Percentiles rank a stretch among this genome's conserved stretches.
Evolutionary conservation across 495 filamentous ascomycete genomes (phyloP).

Genomic region (Penicillium longicatenatum): DNA sequence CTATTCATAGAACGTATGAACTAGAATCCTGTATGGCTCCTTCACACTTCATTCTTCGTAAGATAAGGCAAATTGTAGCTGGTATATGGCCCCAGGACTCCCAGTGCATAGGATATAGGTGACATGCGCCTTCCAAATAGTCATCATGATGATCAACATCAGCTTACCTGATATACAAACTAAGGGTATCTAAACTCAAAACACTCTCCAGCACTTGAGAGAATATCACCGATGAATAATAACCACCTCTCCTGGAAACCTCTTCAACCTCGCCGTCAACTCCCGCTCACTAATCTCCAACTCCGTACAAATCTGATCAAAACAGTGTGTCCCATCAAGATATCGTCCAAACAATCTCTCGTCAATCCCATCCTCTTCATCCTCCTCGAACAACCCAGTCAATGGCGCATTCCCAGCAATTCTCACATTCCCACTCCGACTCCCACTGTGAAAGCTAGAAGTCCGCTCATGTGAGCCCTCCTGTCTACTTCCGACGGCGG

Average conservation of each 20-base stretch:
- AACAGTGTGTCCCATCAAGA: slow-evolving; percentile 78
- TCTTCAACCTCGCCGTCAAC: slow-evolving; percentile 52
- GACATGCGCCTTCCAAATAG: too few species aligned
- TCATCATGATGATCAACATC: not conserved
- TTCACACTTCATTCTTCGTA: not conserved
- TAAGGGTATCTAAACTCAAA: slow-evolving; percentile 21
- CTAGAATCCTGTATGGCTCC: not conserved
- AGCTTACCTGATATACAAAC: not conserved
- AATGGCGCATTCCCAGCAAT: slow-evolving; percentile 19
- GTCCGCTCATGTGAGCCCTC: slow-evolving; percentile 25
- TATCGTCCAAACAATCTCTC: slow-evolving; percentile 60
- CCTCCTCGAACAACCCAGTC: slow-evolving; percentile 30
- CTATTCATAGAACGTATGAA: not conserved
- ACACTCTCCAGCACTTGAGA: not conserved
- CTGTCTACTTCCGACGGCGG: slow-evolving; percentile 19
- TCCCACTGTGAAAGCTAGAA: slow-evolving; percentile 35
- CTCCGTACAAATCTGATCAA: slow-evolving; percentile 91
- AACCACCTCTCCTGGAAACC: slow-evolving; percentile 50
- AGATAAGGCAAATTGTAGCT: not conserved
- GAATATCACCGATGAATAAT: slow-evolving; percentile 56
- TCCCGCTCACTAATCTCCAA: slow-evolving; percentile 59
- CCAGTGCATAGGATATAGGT: not conserved
- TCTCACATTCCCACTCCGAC: slow-evolving; percentile 22
- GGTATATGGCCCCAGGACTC: not conserved
- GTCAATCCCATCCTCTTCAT: slow-evolving; percentile 42